phyloP scores from a whole-genome alignment of 2,329 filamentous ascomycete species.

The Aspergillus sp. region DNA sequence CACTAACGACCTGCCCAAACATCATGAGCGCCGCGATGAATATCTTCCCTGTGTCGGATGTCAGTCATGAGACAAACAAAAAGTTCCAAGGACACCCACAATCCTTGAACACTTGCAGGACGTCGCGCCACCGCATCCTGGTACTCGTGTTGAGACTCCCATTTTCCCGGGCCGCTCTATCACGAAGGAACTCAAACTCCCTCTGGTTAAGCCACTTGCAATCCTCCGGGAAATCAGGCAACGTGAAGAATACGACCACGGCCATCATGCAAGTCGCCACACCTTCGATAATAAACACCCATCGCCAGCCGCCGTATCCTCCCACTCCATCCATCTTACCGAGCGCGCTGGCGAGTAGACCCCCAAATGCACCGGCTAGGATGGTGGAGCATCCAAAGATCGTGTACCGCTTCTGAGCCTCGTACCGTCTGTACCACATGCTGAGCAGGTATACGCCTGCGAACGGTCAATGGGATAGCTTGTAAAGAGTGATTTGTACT shows the following conservation, averaged over 20 bases:
- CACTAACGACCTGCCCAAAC: constrained; percentile 73
- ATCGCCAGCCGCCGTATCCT: constrained; percentile 57
- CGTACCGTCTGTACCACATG: constrained; percentile 78
- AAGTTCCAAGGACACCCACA: constrained; percentile 33
- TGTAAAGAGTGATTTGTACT: background rate
- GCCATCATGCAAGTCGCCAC: constrained; percentile 59
- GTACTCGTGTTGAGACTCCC: constrained; percentile 64
- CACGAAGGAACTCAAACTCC: constrained; percentile 65
- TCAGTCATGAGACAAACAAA: constrained; percentile 7
- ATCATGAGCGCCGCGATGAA: constrained; percentile 77
- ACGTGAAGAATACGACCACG: constrained; percentile 58
- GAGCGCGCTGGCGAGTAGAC: constrained; percentile 57
- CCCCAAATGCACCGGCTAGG: constrained; percentile 60
- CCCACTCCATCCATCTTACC: constrained; percentile 53
- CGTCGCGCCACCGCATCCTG: constrained; percentile 59
- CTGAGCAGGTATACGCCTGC: constrained; percentile 63
- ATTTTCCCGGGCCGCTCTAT: constrained; percentile 66
- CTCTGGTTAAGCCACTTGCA: constrained; percentile 66
- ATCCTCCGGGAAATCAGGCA: constrained; percentile 71
- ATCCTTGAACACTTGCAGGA: constrained; percentile 68
- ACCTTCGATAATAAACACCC: constrained; percentile 60
- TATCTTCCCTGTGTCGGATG: constrained; percentile 53
- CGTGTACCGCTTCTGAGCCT: constrained; percentile 82
- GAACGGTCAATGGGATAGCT: background rate
- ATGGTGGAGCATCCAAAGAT: constrained; percentile 78